phyloP scores from a whole-genome alignment of 768 basidiomycete genomes.

The Mrakia gelida region DNA sequence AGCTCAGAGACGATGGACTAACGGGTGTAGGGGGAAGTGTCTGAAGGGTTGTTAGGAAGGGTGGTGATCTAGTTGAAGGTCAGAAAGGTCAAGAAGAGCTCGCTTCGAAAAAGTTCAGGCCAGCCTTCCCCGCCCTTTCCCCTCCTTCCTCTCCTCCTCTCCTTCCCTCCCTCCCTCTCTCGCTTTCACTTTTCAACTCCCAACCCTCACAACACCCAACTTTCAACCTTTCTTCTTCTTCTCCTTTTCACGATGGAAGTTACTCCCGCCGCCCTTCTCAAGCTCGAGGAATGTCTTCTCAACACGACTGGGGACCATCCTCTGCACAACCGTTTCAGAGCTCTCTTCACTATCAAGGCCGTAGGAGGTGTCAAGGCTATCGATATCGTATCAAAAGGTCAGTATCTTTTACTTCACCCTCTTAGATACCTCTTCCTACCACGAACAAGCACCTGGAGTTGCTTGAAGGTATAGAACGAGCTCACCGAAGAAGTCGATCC shows the following conservation, averaged over 20 bases:
- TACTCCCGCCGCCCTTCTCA: slow-evolving; percentile 54
- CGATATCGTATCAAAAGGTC: slow-evolving; percentile 78
- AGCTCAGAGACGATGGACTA: not conserved
- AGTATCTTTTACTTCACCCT: slow-evolving; percentile 17
- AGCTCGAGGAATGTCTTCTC: slow-evolving; percentile 71
- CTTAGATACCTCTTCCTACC: not conserved
- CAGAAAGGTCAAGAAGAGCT: not conserved
- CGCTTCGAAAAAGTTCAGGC: not conserved
- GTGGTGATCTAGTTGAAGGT: not conserved
- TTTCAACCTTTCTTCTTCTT: not conserved
- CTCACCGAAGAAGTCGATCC: not conserved
- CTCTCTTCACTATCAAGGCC: slow-evolving; percentile 86
- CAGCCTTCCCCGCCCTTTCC: not conserved
- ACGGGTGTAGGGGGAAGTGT: not conserved
- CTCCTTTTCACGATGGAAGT: slow-evolving; percentile 36
- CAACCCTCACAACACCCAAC: not conserved
- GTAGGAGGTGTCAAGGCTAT: slow-evolving; percentile 68
- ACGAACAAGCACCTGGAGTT: not conserved
- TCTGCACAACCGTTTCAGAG: slow-evolving; percentile 81
- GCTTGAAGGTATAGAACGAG: not conserved
- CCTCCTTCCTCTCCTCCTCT: not conserved
- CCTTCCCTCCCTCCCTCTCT: not conserved
- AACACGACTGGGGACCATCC: slow-evolving; percentile 67
- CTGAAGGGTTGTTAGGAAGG: not conserved
- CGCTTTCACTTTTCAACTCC: not conserved